phyloP scores from a whole-genome alignment of 805 yeast species.

The Starmerella davenportii region DNA sequence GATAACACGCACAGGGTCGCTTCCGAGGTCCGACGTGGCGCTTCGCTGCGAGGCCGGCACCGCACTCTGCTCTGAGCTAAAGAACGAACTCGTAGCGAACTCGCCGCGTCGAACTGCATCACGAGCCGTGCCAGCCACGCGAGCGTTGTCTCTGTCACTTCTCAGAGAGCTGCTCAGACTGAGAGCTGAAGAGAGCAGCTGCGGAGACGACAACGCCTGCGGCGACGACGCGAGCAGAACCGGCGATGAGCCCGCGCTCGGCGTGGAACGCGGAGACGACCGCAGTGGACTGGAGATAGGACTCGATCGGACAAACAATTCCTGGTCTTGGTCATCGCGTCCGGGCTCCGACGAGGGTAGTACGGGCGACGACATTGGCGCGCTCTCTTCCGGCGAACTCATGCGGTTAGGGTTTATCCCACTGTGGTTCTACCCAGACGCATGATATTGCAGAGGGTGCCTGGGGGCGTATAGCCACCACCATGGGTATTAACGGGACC shows the following conservation, averaged over 20 bases:
- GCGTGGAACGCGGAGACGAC: not conserved
- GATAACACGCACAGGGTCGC: slow-evolving; percentile 72
- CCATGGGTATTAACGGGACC: no score
- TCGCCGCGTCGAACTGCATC: slow-evolving; percentile 12
- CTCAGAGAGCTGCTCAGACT: slow-evolving; percentile 9
- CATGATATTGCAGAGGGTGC: not conserved
- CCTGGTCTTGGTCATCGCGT: not conserved
- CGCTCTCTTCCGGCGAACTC: not conserved
- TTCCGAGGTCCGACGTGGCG: slow-evolving; percentile 16
- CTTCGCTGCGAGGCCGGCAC: slow-evolving; percentile 1
- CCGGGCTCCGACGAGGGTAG: not conserved
- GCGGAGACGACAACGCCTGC: not conserved
- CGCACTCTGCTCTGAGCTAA: slow-evolving; percentile 2
- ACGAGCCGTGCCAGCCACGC: slow-evolving; percentile 4
- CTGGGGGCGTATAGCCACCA: no score
- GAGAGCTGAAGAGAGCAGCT: slow-evolving; percentile 7
- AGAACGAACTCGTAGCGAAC: slow-evolving; percentile 9
- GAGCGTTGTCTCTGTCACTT: slow-evolving; percentile 12
- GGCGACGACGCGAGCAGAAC: slow-evolving; percentile 15
- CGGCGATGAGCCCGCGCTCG: slow-evolving; percentile 12
- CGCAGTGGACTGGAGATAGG: not conserved
- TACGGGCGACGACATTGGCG: not conserved
- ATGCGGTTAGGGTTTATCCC: not conserved
- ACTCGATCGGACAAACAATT: not conserved
- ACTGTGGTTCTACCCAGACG: not conserved